Percentiles rank a stretch among this genome's conserved stretches.
phyloP scores from a whole-genome alignment of 2,329 filamentous ascomycete species.

The Ceratocystis eucalypticola region DNA sequence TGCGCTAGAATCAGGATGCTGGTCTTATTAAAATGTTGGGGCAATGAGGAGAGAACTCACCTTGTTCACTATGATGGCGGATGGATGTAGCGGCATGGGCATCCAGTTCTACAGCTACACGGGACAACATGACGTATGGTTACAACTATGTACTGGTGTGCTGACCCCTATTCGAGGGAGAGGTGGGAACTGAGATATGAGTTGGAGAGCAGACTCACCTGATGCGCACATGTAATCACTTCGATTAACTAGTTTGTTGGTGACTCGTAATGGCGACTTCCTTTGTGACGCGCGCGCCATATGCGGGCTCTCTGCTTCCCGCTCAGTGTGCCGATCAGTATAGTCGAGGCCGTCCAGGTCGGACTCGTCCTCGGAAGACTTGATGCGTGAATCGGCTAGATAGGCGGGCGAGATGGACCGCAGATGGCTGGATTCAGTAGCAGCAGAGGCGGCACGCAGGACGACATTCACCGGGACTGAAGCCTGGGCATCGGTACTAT shows the following conservation, averaged over 20 bases:
- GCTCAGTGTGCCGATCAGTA: slow-evolving; percentile 22
- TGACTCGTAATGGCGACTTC: slow-evolving; percentile 12
- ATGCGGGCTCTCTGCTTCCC: slow-evolving; percentile 9
- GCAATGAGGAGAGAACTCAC: slow-evolving; percentile 27
- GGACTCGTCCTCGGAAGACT: slow-evolving; percentile 20
- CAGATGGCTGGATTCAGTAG: background rate
- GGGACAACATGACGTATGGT: background rate
- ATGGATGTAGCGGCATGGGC: slow-evolving; percentile 48
- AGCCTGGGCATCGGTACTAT: background rate
- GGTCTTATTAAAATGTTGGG: background rate
- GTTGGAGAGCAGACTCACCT: slow-evolving; percentile 32
- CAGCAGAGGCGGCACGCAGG: background rate
- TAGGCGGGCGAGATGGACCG: background rate
- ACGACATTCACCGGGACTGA: background rate
- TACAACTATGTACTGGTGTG: slow-evolving; percentile 1
- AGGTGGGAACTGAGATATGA: background rate
- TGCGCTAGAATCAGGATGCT: background rate
- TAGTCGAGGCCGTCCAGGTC: slow-evolving; percentile 32
- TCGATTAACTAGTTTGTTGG: slow-evolving; percentile 37
- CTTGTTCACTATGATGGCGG: slow-evolving; percentile 57
- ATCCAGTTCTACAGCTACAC: slow-evolving; percentile 35
- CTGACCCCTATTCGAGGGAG: background rate
- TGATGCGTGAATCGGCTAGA: slow-evolving; percentile 1
- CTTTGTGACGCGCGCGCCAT: slow-evolving; percentile 9
- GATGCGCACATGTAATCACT: slow-evolving; percentile 54